These are phyloP conservation scores for Botryosphaeria dothidea DNA, from an alignment of 2,329 filamentous ascomycete genomes.

Conservation along the genomic window DNA sequence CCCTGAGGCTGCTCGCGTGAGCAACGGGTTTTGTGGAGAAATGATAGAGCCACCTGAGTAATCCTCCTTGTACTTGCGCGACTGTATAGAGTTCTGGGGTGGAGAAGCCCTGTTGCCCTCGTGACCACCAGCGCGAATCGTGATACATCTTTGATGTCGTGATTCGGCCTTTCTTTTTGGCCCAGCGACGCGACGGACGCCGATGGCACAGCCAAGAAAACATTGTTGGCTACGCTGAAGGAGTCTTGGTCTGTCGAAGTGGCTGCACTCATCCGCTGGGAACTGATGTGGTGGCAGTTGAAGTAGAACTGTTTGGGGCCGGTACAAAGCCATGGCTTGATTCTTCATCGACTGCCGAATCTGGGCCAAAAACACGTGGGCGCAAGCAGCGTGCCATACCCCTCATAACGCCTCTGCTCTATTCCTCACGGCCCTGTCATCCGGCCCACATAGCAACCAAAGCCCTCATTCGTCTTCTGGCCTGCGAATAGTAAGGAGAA, in stretches of 20 bases:
- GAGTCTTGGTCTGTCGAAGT: neutral
- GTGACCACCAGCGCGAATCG: neutral
- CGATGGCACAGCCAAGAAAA: neutral
- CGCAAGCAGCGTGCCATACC: neutral
- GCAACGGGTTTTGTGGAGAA: neutral
- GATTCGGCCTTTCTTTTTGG: slow-evolving; percentile 7
- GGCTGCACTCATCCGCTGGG: neutral
- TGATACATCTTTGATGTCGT: neutral
- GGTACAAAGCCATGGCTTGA: neutral
- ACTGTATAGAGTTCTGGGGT: neutral
- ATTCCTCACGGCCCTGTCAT: neutral
- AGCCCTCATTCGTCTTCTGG: neutral
- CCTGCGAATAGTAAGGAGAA: neutral
- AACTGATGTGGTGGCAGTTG: neutral
- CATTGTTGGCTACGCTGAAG: neutral
- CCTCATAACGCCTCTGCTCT: neutral
- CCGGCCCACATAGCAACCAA: neutral
- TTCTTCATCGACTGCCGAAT: neutral
- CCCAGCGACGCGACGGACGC: neutral
- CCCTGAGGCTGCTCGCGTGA: neutral
- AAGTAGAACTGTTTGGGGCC: neutral
- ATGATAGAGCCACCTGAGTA: neutral
- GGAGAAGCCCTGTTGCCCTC: neutral
- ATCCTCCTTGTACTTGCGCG: neutral
- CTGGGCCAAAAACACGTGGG: neutral